Evolutionary conservation across 352 stramenopile genomes (phyloP).

Genomic region (Pythium biforme): DNA sequence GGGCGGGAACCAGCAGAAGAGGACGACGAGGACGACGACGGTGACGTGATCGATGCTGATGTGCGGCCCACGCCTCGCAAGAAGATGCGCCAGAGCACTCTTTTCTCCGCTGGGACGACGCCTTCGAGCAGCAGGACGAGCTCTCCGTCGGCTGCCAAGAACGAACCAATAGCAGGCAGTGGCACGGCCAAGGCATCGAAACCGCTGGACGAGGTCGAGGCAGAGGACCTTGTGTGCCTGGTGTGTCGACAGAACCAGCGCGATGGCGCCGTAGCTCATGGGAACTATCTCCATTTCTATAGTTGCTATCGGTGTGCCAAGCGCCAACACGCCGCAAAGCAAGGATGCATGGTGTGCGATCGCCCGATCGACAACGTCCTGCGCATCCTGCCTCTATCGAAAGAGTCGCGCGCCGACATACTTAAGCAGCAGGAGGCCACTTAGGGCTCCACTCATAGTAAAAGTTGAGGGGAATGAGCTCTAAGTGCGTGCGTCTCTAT

Average conservation of each 20-base stretch:
- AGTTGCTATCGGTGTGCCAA: constrained; percentile 81
- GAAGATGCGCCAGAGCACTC: constrained; percentile 21
- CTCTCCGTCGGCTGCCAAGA: too few relatives aligned
- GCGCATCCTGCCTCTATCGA: constrained; percentile 67
- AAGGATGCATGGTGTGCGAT: constrained; percentile 70
- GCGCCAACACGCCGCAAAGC: constrained; percentile 46
- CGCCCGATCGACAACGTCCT: constrained; percentile 79
- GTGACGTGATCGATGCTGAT: constrained; percentile 12
- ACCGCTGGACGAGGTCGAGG: constrained; percentile 31
- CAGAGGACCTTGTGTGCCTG: constrained; percentile 66
- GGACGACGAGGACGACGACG: constrained; percentile 32
- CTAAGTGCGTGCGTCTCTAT: constrained; percentile 7
- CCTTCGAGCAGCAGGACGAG: background rate
- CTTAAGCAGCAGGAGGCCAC: constrained; percentile 17
- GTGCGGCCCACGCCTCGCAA: constrained; percentile 1
- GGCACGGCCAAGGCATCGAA: background rate
- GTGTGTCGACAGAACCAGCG: constrained; percentile 59
- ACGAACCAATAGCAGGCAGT: background rate
- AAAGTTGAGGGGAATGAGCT: too few relatives aligned
- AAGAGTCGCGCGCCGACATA: constrained; percentile 31
- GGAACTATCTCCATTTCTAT: constrained; percentile 82
- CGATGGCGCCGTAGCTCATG: constrained; percentile 67
- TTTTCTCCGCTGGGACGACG: background rate
- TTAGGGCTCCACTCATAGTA: background rate
- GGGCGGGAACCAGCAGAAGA: constrained; percentile 17